Conservation (phyloP, 2,329 filamentous ascomycete species). For the Rutstroemia sydowiana region DNA sequence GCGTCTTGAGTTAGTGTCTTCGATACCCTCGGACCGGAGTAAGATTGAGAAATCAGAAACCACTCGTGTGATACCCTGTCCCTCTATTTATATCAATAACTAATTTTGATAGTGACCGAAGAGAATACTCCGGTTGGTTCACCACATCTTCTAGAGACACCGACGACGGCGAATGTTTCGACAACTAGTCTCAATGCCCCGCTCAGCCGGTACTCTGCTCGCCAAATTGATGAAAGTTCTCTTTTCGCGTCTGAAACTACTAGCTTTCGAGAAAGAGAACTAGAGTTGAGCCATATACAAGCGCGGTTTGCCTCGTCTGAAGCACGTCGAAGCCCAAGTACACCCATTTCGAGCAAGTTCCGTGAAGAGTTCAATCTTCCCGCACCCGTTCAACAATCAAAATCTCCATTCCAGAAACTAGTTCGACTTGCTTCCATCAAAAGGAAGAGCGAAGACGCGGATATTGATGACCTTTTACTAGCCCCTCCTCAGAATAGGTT, state of each 20-base stretch:
- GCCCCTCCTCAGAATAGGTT: background rate
- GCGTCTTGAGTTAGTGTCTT: slow-evolving; percentile 16
- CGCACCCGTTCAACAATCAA: background rate
- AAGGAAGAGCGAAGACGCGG: background rate
- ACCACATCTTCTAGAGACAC: background rate
- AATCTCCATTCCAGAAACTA: slow-evolving; percentile 10
- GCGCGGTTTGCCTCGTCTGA: slow-evolving; percentile 20
- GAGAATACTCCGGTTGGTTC: background rate
- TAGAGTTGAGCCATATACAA: slow-evolving; percentile 21
- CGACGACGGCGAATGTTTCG: slow-evolving; percentile 13
- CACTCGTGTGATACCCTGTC: slow-evolving; percentile 1
- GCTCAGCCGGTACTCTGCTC: slow-evolving; percentile 12
- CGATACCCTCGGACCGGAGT: slow-evolving; percentile 9
- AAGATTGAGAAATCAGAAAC: slow-evolving; percentile 5
- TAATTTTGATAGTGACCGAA: background rate
- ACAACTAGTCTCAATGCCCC: slow-evolving; percentile 14
- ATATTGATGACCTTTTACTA: background rate
- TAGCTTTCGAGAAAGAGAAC: slow-evolving; percentile 24
- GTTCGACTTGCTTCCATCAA: slow-evolving; percentile 4
- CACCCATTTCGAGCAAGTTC: slow-evolving; percentile 26
- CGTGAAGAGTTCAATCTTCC: slow-evolving; percentile 25
- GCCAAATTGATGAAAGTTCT: slow-evolving; percentile 20
- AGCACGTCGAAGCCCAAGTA: slow-evolving; percentile 15
- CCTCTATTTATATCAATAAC: background rate
- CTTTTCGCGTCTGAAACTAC: slow-evolving; percentile 24